Evolutionary conservation across 305 asterid species (phyloP).

Genomic region (Fraxinus sp.): DNA sequence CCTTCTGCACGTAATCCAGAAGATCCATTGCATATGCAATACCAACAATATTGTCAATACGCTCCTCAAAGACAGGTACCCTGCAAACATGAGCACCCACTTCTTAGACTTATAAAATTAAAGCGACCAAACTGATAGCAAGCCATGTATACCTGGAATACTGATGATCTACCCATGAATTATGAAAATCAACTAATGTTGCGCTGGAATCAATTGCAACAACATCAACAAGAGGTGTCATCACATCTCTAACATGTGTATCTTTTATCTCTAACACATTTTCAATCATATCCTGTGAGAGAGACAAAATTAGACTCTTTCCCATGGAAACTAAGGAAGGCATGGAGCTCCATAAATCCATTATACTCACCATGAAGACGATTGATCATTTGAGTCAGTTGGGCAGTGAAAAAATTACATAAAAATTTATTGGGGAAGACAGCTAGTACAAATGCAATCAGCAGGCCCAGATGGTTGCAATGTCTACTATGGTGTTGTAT

Average conservation of each 20-base stretch:
- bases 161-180: conserved; percentile 93
- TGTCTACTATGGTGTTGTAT: conserved; percentile 2
- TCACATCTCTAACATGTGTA: conserved; percentile 97
- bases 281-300: conserved; percentile 93
- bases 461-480: background rate
- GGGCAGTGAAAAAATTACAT: background rate
- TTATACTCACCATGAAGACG: conserved; percentile 6
- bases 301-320: conserved; percentile 14
- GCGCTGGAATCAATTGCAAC: conserved; percentile 92
- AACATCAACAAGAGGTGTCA: conserved; percentile 97
- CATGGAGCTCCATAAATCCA: conserved; percentile 7
- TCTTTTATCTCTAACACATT: conserved; percentile 96
- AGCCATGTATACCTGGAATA: conserved; percentile 72
- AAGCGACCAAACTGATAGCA: background rate
- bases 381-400: background rate
- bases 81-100: conserved; percentile 40
- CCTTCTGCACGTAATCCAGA: conserved; percentile 92
- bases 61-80: conserved; percentile 98
- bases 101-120: conserved; percentile 23
- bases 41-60: conserved; percentile 95
- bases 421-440: background rate
- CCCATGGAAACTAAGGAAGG: background rate
- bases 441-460: conserved; percentile 9
- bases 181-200: conserved; percentile 87
- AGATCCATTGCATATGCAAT: conserved; percentile 99